These are phyloP conservation scores for Mucor lusitanicus DNA, from an alignment of 371 early-diverging fungal species.

Conservation along the genomic window DNA sequence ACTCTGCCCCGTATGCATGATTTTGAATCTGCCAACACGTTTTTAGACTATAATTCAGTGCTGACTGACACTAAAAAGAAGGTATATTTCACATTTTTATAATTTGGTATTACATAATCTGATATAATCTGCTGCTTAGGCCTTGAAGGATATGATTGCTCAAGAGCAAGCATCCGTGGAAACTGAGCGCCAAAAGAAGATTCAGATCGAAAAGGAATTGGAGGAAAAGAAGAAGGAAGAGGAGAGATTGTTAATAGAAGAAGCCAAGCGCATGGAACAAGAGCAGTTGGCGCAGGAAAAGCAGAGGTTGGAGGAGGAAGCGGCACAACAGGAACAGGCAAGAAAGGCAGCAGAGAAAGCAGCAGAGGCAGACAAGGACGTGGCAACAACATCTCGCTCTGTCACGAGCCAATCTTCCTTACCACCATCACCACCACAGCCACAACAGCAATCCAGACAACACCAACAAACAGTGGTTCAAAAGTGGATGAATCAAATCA, in stretches of 20 bases:
- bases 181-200: conserved; percentile 3
- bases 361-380: conserved; percentile 4
- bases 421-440: too few relatives aligned
- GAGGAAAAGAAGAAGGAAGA: conserved; percentile 23
- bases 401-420: background rate
- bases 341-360: background rate
- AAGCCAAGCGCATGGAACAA: conserved; percentile 10
- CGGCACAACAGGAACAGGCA: conserved; percentile 4
- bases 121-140: conserved; percentile 8
- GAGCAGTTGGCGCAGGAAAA: background rate
- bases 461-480: conserved; percentile 14
- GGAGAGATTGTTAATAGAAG: conserved; percentile 10
- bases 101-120: conserved; percentile 8
- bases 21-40: conserved; percentile 39
- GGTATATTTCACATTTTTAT: conserved; percentile 23
- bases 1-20: conserved; percentile 36
- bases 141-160: conserved; percentile 10
- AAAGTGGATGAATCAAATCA: conserved; percentile 29
- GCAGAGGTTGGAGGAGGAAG: conserved; percentile 4
- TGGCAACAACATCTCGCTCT: background rate
- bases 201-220: conserved; percentile 12
- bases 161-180: conserved; percentile 13
- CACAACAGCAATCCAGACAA: background rate
- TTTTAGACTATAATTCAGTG: conserved; percentile 42
- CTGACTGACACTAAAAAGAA: conserved; percentile 32